Percentiles rank a stretch among this genome's conserved stretches.
Evolutionary conservation across 805 yeast species (phyloP).

Genomic region (Metschnikowia matae): DNA sequence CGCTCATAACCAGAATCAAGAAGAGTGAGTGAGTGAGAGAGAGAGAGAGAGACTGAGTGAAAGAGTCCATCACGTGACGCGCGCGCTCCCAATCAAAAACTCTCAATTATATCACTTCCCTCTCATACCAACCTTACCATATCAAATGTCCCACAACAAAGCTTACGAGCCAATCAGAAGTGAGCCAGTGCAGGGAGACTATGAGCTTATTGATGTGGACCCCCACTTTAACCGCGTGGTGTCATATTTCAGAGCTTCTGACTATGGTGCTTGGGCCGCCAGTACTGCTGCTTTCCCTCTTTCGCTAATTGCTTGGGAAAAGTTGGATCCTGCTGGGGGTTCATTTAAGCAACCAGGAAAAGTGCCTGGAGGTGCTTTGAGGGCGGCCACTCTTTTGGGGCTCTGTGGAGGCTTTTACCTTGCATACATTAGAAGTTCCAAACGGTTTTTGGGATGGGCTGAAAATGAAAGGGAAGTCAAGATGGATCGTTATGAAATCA

Average conservation of each 20-base stretch:
- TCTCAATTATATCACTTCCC: conserved; percentile 1
- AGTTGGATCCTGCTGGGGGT: conserved; percentile 40
- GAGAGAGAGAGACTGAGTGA: no score
- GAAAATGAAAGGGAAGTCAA: conserved; percentile 70
- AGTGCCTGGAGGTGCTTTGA: conserved; percentile 52
- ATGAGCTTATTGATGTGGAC: conserved; percentile 65
- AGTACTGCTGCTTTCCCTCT: conserved; percentile 41
- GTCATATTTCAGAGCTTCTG: conserved; percentile 65
- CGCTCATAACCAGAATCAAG: neutral
- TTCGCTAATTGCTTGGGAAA: conserved; percentile 40
- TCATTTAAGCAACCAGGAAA: conserved; percentile 43
- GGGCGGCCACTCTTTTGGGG: conserved; percentile 63
- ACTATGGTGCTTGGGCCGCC: conserved; percentile 49
- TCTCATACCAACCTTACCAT: neutral
- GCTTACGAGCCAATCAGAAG: conserved; percentile 39
- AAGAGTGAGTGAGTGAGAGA: no score
- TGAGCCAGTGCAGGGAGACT: conserved; percentile 25
- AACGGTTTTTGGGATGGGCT: conserved; percentile 72
- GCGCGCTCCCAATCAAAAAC: conserved; percentile 33
- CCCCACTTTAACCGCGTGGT: conserved; percentile 74
- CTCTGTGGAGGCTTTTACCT: conserved; percentile 67
- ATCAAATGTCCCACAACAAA: conserved; percentile 37
- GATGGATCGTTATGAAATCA: conserved; percentile 71
- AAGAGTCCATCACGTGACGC: conserved; percentile 10
- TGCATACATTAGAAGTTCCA: conserved; percentile 63